A percentile compares a stretch with the other conserved stretches of the same genome.
Evolutionary conservation across 768 basidiomycete species (phyloP).

Genomic region (Chlorophyllum brunneum): DNA sequence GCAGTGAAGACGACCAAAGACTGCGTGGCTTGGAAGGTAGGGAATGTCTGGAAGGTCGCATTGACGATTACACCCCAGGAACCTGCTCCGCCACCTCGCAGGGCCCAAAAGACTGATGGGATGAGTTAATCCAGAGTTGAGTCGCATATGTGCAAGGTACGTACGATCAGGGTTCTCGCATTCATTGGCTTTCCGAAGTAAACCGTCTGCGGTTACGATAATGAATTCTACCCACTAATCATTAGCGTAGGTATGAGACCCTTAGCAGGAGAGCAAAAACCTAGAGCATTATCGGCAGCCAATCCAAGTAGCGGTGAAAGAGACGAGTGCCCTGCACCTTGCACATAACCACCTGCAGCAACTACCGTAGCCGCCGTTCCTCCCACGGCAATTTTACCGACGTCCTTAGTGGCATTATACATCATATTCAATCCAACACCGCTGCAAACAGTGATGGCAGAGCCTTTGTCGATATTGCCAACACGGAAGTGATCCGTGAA

Average conservation of each 20-base stretch:
- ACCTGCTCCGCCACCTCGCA: slow-evolving; percentile 26
- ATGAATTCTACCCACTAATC: slow-evolving; percentile 20
- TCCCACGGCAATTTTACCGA: slow-evolving; percentile 22
- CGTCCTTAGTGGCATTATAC: slow-evolving; percentile 19
- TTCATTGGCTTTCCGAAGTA: slow-evolving; percentile 21
- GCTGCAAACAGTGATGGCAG: slow-evolving; percentile 22
- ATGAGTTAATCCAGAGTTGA: background rate
- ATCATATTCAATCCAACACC: slow-evolving; percentile 19
- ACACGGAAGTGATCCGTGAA: too few species aligned
- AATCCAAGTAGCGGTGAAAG: slow-evolving; percentile 23
- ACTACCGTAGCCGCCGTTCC: slow-evolving; percentile 22
- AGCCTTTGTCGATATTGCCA: background rate
- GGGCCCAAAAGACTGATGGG: slow-evolving; percentile 23
- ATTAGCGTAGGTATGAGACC: too few species aligned
- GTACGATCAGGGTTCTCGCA: slow-evolving; percentile 22
- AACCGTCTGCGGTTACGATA: slow-evolving; percentile 27
- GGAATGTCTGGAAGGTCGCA: slow-evolving; percentile 30
- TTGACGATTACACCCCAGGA: slow-evolving; percentile 36
- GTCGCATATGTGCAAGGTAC: background rate
- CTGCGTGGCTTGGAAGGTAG: slow-evolving; percentile 26
- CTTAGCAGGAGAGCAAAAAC: background rate
- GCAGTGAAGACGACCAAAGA: slow-evolving; percentile 17
- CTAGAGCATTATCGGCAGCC: slow-evolving; percentile 20
- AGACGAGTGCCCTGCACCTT: slow-evolving; percentile 27
- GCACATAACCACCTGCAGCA: slow-evolving; percentile 25